Evolutionary conservation across 768 basidiomycete species (phyloP), one percentile per base, ranked within the genome.

Genomic region (Leccinum variicolor): DNA sequence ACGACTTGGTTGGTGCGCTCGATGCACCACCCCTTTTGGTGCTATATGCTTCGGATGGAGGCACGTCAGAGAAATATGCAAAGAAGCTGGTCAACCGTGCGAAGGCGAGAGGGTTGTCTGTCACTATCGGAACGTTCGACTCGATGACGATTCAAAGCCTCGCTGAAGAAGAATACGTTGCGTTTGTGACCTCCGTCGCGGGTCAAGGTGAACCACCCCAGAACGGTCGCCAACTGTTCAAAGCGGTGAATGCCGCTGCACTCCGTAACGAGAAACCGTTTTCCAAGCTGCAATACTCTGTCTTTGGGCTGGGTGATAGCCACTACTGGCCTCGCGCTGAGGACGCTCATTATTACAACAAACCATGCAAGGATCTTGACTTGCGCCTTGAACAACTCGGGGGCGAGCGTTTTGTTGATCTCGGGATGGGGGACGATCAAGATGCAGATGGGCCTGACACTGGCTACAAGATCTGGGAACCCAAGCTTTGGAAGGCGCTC

Each of bases 241-340:
- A 96, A 76, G 80, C 90, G 4, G 65, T 97, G 64, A 89, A 90
- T 63, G 86, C 85, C 8, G 82, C 84, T 7, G 70, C 73, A 0
- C 71, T 74, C 19, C 73, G 71, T 52, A 75, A 77, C 2, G 86
- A 88, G 52, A 78, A 75, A 54, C 76, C 81, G 6, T 77, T 94
- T 45, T 60, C 76, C 53, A 86, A 86, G 60, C 76, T 94, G 58
- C 87, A 83, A 67, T 91, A 84, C 73, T 75, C 87, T 53, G 94
- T 98, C 46, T 97, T 98, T 64, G 96, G 80, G 50, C 89, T 99
- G 85, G 97, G 97, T 59, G 97, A 99, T 73, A 95, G 90, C 71
- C 95, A 97, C 75, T 99, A 99, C 77, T 99, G 97, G 97, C 97
- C 97, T 9, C 84, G 97, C 43, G 82, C 90, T 17, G 94, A 98